A percentile compares a stretch with the other conserved stretches of the same genome.
Conservation (phyloP, 106 monocot genomes). For the Dendrobium chrysotoxum region DNA sequence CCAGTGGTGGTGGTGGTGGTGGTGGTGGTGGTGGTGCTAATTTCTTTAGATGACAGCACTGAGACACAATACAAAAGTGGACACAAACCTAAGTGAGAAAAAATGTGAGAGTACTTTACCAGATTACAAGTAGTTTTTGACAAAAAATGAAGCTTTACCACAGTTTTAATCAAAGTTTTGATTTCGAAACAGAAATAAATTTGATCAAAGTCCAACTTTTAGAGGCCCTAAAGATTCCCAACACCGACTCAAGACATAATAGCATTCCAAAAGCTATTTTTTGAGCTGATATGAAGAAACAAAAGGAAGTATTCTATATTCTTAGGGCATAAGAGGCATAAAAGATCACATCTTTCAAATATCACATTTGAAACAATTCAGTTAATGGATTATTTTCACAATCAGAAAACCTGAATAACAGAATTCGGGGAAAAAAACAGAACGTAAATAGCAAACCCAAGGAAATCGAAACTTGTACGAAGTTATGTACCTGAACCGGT, state of each 20-base stretch:
- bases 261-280: neutral
- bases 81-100: neutral
- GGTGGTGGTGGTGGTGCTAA: conserved; percentile 17
- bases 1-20: conserved; percentile 25
- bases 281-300: neutral
- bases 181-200: neutral
- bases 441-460: neutral
- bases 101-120: neutral
- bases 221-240: neutral
- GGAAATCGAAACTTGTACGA: neutral
- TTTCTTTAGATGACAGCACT: conserved; percentile 7
- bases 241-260: neutral
- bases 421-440: neutral
- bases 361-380: neutral
- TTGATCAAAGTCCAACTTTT: neutral
- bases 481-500: neutral
- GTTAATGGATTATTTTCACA: neutral
- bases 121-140: neutral
- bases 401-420: neutral
- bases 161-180: neutral
- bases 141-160: neutral
- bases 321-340: neutral
- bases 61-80: neutral
- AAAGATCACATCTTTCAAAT: neutral
- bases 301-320: neutral